Conservation (phyloP, 2,329 filamentous ascomycete genomes). For the Phialophora expanda region DNA sequence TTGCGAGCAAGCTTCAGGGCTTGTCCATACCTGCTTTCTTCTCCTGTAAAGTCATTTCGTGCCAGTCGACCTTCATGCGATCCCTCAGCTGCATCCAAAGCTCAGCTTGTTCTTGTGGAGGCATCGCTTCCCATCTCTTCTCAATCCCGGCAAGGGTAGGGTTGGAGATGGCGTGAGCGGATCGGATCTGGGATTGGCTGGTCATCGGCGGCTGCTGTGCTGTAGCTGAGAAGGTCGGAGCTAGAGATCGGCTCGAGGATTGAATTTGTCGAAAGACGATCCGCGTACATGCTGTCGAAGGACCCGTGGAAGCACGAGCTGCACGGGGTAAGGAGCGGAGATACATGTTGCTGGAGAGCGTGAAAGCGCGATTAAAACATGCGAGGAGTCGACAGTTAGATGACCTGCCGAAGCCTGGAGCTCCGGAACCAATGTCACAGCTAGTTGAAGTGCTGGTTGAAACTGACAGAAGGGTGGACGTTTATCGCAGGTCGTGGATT, state of each 20-base stretch:
- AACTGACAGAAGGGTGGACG: conserved; percentile 16
- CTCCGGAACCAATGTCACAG: conserved; percentile 33
- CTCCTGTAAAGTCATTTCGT: conserved; percentile 91
- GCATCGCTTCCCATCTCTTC: conserved; percentile 98
- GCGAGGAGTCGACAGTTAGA: conserved; percentile 23
- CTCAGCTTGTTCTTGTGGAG: conserved; percentile 97
- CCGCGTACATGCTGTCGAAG: conserved; percentile 42
- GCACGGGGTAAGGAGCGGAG: conserved; percentile 54
- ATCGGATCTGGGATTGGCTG: conserved; percentile 54
- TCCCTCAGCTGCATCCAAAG: conserved; percentile 98
- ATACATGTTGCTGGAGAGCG: conserved; percentile 46
- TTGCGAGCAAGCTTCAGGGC: not conserved
- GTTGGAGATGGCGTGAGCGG: conserved; percentile 94
- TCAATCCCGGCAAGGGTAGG: conserved; percentile 97
- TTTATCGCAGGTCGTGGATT: conserved; percentile 24
- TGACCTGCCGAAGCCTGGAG: conserved; percentile 36
- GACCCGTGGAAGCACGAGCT: conserved; percentile 51
- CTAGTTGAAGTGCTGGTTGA: conserved; percentile 25
- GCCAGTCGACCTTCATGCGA: conserved; percentile 98
- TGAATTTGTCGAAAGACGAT: conserved; percentile 35
- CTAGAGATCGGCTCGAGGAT: conserved; percentile 46
- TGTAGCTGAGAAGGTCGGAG: conserved; percentile 46
- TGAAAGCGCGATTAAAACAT: conserved; percentile 31
- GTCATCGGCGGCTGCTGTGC: conserved; percentile 47
- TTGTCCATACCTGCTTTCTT: conserved; percentile 93